Evolutionary conservation across 352 stramenopile genomes (phyloP).

Genomic region (Pythium graminicola): DNA sequence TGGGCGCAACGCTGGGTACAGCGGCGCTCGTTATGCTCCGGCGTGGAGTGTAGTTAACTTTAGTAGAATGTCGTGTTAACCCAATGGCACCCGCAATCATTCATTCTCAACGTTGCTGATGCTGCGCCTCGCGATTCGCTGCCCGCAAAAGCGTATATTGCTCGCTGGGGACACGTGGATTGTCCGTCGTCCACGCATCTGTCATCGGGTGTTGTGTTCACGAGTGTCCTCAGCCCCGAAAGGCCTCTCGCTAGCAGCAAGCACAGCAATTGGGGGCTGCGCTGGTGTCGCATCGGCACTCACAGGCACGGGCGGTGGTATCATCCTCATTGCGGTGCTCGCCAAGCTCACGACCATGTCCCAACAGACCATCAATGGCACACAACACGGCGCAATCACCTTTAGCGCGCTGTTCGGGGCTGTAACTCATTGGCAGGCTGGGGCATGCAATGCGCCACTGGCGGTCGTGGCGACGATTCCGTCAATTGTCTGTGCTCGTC

Average conservation of each 20-base stretch:
- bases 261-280: conserved; percentile 39
- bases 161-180: too few relatives aligned
- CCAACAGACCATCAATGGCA: conserved; percentile 80
- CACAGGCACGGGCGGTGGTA: conserved; percentile 62
- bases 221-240: not conserved
- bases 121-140: too few relatives aligned
- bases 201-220: not conserved
- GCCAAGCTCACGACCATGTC: conserved; percentile 72
- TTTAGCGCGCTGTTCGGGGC: conserved; percentile 54
- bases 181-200: not conserved
- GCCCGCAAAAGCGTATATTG: too few relatives aligned
- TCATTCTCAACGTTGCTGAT: too few relatives aligned
- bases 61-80: conserved; percentile 2
- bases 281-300: conserved; percentile 68
- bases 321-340: conserved; percentile 74
- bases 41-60: conserved; percentile 24
- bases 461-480: conserved; percentile 61
- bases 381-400: conserved; percentile 64
- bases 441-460: conserved; percentile 67
- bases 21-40: conserved; percentile 76
- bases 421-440: conserved; percentile 55
- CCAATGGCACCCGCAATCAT: too few relatives aligned
- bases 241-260: conserved; percentile 31
- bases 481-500: conserved; percentile 61
- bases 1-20: conserved; percentile 53